These are phyloP conservation scores for Rosa chinensis DNA, from an alignment of 306 rosid species.

Conservation along the genomic window DNA sequence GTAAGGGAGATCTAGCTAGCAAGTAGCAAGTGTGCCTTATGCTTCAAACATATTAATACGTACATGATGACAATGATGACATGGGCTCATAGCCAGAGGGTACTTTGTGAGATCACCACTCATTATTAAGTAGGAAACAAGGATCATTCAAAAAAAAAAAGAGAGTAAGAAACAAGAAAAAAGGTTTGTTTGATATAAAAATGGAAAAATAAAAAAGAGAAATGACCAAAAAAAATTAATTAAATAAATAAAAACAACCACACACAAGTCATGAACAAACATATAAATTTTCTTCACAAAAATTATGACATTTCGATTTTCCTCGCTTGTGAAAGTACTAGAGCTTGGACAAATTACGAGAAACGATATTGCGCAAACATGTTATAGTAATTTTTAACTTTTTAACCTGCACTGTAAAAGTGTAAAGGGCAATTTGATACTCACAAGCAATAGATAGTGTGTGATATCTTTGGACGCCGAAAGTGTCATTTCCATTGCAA, in stretches of 20 bases:
- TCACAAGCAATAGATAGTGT: not conserved
- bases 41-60: not conserved
- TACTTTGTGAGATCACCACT: not conserved
- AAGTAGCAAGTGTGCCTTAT: conserved; percentile 11
- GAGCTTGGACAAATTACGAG: too few species aligned
- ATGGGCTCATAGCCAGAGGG: not conserved
- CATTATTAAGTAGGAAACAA: not conserved
- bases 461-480: not conserved
- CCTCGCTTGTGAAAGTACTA: too few species aligned
- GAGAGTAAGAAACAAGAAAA: not conserved
- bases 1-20: conserved; percentile 25
- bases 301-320: too few species aligned
- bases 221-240: too few species aligned
- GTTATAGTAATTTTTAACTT: not conserved
- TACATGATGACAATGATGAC: not conserved
- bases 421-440: not conserved
- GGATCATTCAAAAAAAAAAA: not conserved
- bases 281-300: too few species aligned
- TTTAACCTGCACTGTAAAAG: not conserved
- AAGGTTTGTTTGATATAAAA: not conserved
- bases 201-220: not conserved
- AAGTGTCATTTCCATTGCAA: not conserved
- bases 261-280: not conserved
- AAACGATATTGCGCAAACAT: not conserved
- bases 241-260: not conserved